These are phyloP conservation scores for Sporothrix luriei DNA, from an alignment of 2,329 filamentous ascomycete genomes.

Conservation along the genomic window DNA sequence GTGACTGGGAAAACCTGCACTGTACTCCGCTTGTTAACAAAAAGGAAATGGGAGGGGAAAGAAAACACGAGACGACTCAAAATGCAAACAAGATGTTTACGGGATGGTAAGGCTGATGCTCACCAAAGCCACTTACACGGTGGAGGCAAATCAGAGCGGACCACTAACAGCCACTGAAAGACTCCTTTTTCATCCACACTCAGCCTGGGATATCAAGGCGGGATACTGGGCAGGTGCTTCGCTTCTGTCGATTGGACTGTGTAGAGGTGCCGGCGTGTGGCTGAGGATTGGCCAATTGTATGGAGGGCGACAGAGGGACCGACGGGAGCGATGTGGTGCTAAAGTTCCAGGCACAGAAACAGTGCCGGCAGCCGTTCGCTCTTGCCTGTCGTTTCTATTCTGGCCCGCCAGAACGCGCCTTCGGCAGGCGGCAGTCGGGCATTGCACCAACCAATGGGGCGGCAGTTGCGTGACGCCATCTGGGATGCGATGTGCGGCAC, in stretches of 20 bases:
- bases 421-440: constrained; percentile 20
- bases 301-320: background rate
- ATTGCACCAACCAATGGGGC: constrained; percentile 25
- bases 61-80: background rate
- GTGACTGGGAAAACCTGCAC: constrained; percentile 15
- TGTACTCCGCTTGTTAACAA: background rate
- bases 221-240: no score
- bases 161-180: background rate
- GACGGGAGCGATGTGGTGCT: background rate
- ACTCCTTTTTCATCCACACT: background rate
- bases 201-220: background rate
- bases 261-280: background rate
- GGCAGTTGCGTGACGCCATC: constrained; percentile 26
- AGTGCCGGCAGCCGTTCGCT: background rate
- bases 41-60: background rate
- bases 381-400: background rate
- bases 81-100: background rate
- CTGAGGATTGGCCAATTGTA: background rate
- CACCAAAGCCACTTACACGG: background rate
- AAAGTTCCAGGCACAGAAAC: background rate
- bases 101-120: no score
- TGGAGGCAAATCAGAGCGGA: background rate
- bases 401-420: background rate
- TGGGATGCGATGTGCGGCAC: background rate
- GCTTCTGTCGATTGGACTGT: background rate